These are phyloP conservation scores for Chrysanthemum seticuspe DNA, from an alignment of 129 eudicot genomes.

Conservation along the genomic window DNA sequence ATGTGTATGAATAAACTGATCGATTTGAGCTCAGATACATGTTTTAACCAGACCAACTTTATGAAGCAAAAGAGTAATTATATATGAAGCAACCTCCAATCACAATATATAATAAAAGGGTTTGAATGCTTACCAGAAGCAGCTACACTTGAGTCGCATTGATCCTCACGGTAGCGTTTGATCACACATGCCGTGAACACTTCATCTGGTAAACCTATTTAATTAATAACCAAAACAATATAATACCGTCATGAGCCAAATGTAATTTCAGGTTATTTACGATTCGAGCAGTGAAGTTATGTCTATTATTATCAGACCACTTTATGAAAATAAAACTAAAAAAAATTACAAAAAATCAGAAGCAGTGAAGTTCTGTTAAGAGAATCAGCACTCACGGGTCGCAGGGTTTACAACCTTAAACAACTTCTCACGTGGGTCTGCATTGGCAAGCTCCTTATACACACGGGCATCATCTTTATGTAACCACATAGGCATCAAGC, in stretches of 20 bases:
- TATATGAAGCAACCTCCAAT: background rate
- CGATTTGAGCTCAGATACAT: background rate
- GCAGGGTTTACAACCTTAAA: too few relatives aligned
- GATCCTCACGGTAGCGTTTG: background rate
- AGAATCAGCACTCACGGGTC: too few relatives aligned
- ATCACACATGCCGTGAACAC: background rate
- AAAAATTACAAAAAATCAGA: too few relatives aligned
- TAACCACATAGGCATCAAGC: too few relatives aligned
- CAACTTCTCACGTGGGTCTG: too few relatives aligned
- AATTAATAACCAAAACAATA: background rate
- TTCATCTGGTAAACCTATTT: slow-evolving; percentile 1
- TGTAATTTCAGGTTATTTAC: background rate
- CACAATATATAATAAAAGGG: background rate
- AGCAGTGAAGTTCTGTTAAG: too few relatives aligned
- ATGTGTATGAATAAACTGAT: background rate
- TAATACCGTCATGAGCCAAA: background rate
- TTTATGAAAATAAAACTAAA: background rate
- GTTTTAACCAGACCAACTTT: background rate
- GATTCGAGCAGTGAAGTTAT: background rate
- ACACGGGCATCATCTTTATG: too few relatives aligned
- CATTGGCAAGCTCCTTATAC: too few relatives aligned
- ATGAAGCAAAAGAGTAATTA: background rate
- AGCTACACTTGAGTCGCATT: background rate
- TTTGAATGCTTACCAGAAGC: background rate
- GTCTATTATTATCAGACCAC: background rate